A percentile compares a stretch with the other conserved stretches of the same genome.
Evolutionary conservation across 306 rosid genomes (phyloP).

Genomic region (Cyamopsis tetragonoloba): DNA sequence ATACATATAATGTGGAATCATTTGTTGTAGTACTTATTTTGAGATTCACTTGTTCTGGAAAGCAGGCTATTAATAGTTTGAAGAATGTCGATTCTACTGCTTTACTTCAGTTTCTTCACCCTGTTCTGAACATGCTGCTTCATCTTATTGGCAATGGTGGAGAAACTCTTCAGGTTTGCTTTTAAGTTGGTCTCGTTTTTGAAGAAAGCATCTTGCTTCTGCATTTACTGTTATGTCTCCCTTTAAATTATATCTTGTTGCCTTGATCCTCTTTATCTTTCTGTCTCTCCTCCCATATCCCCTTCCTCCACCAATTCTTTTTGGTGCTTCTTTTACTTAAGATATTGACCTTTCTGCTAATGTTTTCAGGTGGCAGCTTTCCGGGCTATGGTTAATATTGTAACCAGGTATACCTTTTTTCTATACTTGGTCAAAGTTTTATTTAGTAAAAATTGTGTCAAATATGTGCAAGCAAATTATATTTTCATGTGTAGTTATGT

Average conservation of each 20-base stretch:
- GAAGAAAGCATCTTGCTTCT: neutral
- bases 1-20: neutral
- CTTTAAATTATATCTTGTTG: neutral
- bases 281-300: too few species aligned
- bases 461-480: neutral
- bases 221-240: conserved; percentile 12
- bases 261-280: neutral
- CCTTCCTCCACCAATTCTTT: neutral
- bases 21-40: conserved; percentile 16
- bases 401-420: conserved; percentile 63
- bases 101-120: conserved; percentile 98
- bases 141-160: conserved; percentile 99
- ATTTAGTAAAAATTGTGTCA: conserved; percentile 19
- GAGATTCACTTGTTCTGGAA: conserved; percentile 21
- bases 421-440: conserved; percentile 22
- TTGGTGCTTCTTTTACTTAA: conserved; percentile 25
- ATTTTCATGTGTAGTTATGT: neutral
- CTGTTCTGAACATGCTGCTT: conserved; percentile 94
- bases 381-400: conserved; percentile 99
- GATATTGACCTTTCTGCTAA: conserved; percentile 17
- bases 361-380: conserved; percentile 94
- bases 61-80: conserved; percentile 98
- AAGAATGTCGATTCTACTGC: conserved; percentile 99
- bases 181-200: neutral
- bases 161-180: conserved; percentile 94